Percentiles rank a stretch among this genome's conserved stretches.
Evolutionary conservation across 2,329 filamentous ascomycete species (phyloP).

Genomic region (Balansia obtecta): DNA sequence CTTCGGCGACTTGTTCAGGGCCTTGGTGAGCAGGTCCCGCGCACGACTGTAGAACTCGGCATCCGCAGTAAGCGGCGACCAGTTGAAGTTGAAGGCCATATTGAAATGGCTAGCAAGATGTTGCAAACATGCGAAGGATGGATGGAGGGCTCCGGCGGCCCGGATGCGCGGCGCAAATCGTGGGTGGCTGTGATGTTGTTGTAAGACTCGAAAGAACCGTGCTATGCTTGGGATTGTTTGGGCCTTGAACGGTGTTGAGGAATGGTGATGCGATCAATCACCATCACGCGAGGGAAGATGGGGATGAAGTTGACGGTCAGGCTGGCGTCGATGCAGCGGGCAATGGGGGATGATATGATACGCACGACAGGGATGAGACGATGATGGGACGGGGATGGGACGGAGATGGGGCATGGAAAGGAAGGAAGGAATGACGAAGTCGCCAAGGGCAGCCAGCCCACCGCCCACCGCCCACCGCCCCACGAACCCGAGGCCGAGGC

Average conservation of each 20-base stretch:
- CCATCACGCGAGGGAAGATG: neutral
- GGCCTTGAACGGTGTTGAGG: neutral
- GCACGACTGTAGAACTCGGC: conserved; percentile 82
- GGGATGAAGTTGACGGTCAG: neutral
- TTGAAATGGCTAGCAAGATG: conserved; percentile 33
- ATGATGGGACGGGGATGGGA: neutral
- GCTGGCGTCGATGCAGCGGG: neutral
- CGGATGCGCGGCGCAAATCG: conserved; percentile 4
- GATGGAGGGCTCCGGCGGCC: conserved; percentile 10
- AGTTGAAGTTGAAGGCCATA: conserved; percentile 99
- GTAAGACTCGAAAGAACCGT: neutral
- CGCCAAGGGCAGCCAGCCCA: neutral
- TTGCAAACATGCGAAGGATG: conserved; percentile 20
- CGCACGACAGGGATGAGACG: neutral
- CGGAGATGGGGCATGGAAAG: neutral
- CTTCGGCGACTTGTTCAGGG: conserved; percentile 94
- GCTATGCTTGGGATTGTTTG: neutral
- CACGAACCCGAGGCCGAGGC: neutral
- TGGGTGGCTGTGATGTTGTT: neutral
- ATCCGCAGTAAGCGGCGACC: conserved; percentile 96
- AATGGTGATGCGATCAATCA: neutral
- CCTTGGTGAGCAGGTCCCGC: conserved; percentile 85
- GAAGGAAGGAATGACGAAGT: neutral
- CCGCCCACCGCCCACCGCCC: no score
- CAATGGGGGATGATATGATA: neutral